Evolutionary conservation across 2,329 filamentous ascomycete species (phyloP).

Genomic region (Fusarium siculi): DNA sequence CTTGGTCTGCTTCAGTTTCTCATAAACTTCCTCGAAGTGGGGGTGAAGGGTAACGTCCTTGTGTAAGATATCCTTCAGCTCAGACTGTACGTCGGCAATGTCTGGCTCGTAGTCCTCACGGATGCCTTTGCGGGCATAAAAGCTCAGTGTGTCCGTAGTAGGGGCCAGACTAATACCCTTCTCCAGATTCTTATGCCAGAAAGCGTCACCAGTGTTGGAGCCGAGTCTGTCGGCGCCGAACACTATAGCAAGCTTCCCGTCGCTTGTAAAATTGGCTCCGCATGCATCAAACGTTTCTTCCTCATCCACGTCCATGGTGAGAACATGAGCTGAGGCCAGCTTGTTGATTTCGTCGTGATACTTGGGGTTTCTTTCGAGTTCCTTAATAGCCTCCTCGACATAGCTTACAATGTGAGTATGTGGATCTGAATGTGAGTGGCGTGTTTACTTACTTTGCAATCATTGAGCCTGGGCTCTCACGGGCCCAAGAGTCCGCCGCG

Average conservation of each 20-base stretch:
- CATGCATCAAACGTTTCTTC: background rate
- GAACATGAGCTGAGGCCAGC: background rate
- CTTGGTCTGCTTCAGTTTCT: background rate
- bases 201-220: background rate
- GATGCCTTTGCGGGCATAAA: background rate
- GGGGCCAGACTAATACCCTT: background rate
- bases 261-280: background rate
- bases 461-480: background rate
- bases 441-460: background rate
- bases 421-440: fast-evolving
- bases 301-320: background rate
- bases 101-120: background rate
- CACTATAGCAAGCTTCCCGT: background rate
- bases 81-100: background rate
- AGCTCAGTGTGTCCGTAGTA: background rate
- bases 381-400: background rate
- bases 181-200: background rate
- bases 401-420: background rate
- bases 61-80: fast-evolving
- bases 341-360: background rate
- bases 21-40: background rate
- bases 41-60: background rate
- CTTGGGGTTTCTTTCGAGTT: background rate
- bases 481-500: background rate
- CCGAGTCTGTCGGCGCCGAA: background rate